These are phyloP conservation scores for Yarrowia bubula DNA, from an alignment of 805 yeast species.

Conservation along the genomic window DNA sequence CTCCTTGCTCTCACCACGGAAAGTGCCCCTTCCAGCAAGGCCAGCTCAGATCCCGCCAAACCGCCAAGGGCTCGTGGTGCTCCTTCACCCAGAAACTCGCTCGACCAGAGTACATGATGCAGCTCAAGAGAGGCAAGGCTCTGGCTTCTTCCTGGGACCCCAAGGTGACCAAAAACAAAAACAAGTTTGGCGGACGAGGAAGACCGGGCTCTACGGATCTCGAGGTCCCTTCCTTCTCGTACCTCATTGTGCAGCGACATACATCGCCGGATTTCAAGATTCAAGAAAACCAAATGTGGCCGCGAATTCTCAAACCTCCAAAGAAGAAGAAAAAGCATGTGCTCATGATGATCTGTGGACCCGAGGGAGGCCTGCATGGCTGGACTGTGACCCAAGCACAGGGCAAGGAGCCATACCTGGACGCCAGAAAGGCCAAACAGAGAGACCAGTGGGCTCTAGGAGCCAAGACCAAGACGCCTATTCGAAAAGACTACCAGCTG, in stretches of 20 bases:
- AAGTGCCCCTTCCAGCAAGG: conserved; percentile 82
- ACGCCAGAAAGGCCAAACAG: conserved; percentile 78
- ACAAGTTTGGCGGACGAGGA: conserved; percentile 66
- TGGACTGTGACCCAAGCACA: conserved; percentile 84
- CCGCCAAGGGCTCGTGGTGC: conserved; percentile 67
- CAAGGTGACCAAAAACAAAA: conserved; percentile 52
- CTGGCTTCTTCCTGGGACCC: conserved; percentile 69
- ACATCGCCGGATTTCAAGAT: conserved; percentile 36
- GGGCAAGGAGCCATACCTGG: conserved; percentile 75
- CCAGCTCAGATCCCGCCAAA: conserved; percentile 50
- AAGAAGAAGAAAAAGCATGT: conserved; percentile 80
- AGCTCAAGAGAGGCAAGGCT: conserved; percentile 76
- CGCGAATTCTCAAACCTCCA: conserved; percentile 68
- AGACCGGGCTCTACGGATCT: conserved; percentile 67
- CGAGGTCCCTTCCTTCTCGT: conserved; percentile 72
- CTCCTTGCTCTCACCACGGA: conserved; percentile 89
- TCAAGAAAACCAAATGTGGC: conserved; percentile 50
- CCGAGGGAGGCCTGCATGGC: conserved; percentile 75
- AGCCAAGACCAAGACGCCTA: conserved; percentile 44
- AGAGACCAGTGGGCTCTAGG: conserved; percentile 88
- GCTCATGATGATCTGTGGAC: conserved; percentile 70
- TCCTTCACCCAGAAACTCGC: conserved; percentile 66
- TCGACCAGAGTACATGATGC: conserved; percentile 78
- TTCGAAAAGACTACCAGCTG: conserved; percentile 16
- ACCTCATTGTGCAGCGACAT: conserved; percentile 68